phyloP scores from a whole-genome alignment of 257 asterid species.

The Cynanchum wilfordii region DNA sequence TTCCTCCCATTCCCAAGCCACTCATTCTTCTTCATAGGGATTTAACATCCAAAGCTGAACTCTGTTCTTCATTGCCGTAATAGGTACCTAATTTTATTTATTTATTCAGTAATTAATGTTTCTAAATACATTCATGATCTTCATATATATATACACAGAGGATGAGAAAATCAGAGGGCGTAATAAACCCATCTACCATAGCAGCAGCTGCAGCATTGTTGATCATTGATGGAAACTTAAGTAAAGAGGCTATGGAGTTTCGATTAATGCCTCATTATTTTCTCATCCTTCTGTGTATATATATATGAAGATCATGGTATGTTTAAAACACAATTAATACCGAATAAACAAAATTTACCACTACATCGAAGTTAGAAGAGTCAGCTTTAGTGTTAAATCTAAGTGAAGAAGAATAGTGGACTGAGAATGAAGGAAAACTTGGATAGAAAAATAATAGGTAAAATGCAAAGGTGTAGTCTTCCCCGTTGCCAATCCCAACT shows the following conservation, averaged over 20 bases:
- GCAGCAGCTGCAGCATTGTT: conserved; percentile 70
- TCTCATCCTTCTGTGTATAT: too few relatives aligned
- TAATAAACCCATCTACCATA: conserved; percentile 40
- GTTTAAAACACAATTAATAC: too few relatives aligned
- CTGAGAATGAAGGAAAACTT: too few relatives aligned
- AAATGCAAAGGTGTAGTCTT: too few relatives aligned
- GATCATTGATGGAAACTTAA: conserved; percentile 36
- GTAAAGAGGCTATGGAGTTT: conserved; percentile 30
- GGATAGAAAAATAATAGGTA: too few relatives aligned
- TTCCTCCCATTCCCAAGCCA: conserved; percentile 4
- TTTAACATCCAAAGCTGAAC: conserved; percentile 22
- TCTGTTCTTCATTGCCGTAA: conserved; percentile 25
- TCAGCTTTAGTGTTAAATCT: too few relatives aligned
- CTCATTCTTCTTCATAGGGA: background rate
- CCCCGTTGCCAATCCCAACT: too few relatives aligned
- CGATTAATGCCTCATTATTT: conserved; percentile 28
- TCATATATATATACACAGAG: conserved; percentile 17
- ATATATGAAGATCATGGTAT: too few relatives aligned
- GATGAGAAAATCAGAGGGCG: conserved; percentile 35
- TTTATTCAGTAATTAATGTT: too few relatives aligned
- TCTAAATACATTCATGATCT: background rate
- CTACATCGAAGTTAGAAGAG: too few relatives aligned
- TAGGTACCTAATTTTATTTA: conserved; percentile 27
- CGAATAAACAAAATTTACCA: too few relatives aligned
- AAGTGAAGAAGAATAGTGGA: too few relatives aligned